phyloP scores from a whole-genome alignment of 208 protist genomes.

The Acanthamoeba royreba region DNA sequence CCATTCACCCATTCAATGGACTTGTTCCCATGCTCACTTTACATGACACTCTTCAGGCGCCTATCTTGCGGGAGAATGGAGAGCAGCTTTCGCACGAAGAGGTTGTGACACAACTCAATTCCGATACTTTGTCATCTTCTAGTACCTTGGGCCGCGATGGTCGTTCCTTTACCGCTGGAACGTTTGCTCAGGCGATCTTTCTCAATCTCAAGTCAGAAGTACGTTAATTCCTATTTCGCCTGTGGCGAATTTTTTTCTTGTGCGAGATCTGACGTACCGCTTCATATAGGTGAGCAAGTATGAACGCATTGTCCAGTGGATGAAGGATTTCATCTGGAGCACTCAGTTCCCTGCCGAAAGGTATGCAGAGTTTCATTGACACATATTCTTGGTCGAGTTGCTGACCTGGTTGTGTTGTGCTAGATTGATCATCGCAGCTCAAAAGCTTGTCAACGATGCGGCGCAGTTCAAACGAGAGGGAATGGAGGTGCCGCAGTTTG shows the following conservation, averaged over 20 bases:
- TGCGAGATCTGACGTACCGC: background rate
- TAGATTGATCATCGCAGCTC: constrained; percentile 18
- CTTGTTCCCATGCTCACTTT: background rate
- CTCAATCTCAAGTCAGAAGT: constrained; percentile 28
- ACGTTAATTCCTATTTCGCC: background rate
- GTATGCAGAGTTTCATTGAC: background rate
- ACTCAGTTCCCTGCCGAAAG: constrained; percentile 31
- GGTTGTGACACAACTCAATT: constrained; percentile 25
- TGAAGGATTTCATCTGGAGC: constrained; percentile 40
- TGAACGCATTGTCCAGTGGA: constrained; percentile 28
- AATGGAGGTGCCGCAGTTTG: background rate
- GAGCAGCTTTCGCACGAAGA: constrained; percentile 1
- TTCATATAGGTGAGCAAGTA: constrained; percentile 33
- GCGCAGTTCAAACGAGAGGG: constrained; percentile 40
- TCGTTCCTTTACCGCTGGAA: background rate
- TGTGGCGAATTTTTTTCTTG: background rate
- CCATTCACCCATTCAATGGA: background rate
- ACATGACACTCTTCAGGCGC: background rate
- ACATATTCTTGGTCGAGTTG: background rate
- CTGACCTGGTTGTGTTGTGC: background rate
- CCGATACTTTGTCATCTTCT: constrained; percentile 12
- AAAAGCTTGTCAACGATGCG: constrained; percentile 39
- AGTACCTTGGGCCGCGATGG: background rate
- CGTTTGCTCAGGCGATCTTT: constrained; percentile 13
- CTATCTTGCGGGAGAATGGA: background rate